Base-by-base conservation (phyloP, 805 yeast genomes). In the Suhomyces faveliae region DNA sequence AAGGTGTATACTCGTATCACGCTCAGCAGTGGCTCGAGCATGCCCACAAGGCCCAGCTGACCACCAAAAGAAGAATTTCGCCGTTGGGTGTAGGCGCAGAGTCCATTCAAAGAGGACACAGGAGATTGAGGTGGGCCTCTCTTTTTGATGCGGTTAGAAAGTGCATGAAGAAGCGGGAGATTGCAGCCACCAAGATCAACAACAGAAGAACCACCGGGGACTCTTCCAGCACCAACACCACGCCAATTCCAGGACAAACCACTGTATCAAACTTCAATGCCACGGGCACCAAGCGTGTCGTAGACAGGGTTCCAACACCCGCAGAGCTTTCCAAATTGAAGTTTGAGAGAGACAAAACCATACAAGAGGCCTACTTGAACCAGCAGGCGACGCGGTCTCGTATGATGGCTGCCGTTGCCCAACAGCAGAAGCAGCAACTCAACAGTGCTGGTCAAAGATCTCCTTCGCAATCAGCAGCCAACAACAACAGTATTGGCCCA, bases 61-160 rank as follows among this genome's bases (percentile, higher is more conserved):
- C 90, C 2, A 88, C 96, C 5, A 89, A 89, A 62, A 77, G 97
- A 56, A 80, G 97, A 51, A 87, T 91, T 6, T 83, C 94, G 0
- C 97, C 98, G 0, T 70, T 92, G 27, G 97, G 97, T 43, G 95
- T 94, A n/a, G 92, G 96, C 0, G 79, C 81, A 19, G 97, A 92
- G 58, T 87, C 96, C 0, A 86, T 90, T 41, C 97, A 92, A 65
- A 72, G 98, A 53, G 99, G 99, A 15, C 97, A 94, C 60, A 75
- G 87, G 50, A 76, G 96, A 46, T 73, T 92, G 50, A 79, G 98
- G 54, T 94, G 97, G 97, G 96, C 96, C 0, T 87, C 96, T 46
- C 87, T 94, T 89, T 89, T 94, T 71, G 99, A 94, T 62, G 97
- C 96, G 1, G 85, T 94, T 70, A 77, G 97, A 49, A 90, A 90